Conservation (phyloP, 148 eudicot species). For the Rheum nobile region DNA sequence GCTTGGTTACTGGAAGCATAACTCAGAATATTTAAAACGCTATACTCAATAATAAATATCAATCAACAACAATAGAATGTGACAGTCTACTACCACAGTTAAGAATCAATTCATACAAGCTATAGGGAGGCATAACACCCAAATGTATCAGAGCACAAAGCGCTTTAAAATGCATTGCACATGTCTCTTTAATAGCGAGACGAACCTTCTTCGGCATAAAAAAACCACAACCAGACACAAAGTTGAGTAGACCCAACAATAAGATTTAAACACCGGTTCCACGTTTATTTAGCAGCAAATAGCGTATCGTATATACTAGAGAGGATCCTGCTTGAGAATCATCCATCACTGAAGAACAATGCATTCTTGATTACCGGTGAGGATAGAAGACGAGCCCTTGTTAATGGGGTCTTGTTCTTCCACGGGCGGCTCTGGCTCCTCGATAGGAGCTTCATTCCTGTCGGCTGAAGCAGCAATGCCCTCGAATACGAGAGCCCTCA, state of each 20-base stretch:
- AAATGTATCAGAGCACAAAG: not conserved
- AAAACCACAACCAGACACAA: not conserved
- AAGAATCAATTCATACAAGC: not conserved
- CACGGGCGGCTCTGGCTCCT: constrained; percentile 30
- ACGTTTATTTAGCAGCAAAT: constrained; percentile 6
- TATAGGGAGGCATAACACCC: not conserved
- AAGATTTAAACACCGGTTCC: not conserved
- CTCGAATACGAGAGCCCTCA: constrained; percentile 52
- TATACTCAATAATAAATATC: not conserved
- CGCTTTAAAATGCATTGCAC: not conserved
- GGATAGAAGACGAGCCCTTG: constrained; percentile 42
- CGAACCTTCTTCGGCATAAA: not conserved
- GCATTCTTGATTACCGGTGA: constrained; percentile 50
- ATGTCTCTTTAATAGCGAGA: not conserved
- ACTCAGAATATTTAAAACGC: too few species aligned
- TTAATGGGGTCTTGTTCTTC: constrained; percentile 38
- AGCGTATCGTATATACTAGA: not conserved
- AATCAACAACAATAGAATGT: not conserved
- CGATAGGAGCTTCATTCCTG: constrained; percentile 12
- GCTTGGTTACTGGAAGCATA: too few species aligned
- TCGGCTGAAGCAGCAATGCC: constrained; percentile 26
- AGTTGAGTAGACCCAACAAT: not conserved
- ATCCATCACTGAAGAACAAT: constrained; percentile 41
- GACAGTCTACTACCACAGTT: not conserved
- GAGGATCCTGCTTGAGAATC: not conserved